Base-by-base conservation (phyloP, 1,284 basidiomycete genomes). In the Melampsora americana region DNA sequence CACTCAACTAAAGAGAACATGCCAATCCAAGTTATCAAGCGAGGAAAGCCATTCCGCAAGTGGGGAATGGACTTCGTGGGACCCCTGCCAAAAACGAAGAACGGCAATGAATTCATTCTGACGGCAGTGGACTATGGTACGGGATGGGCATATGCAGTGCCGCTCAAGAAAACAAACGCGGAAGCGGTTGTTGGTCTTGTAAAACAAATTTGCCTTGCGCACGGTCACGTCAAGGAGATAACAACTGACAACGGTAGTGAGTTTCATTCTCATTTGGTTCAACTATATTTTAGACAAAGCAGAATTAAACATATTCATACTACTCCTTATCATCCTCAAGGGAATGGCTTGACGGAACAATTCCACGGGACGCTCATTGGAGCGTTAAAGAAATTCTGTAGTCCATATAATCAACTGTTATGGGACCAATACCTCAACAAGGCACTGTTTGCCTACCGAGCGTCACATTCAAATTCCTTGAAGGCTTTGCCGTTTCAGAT, bases 11-110 rank as follows among this genome's bases (percentile, higher is more conserved):
- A 39, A 20, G 18, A 66, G 5, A 48, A 66, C 16, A 48, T 66
- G 23, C 61, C 61, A 2, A 30, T 64, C 9, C 61, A 32, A 32
- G 61, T 64, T 20, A 64, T 64, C 20, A 30, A 35, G 26, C 4
- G 26, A 32, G n/a, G 42, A 11, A 42, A 18, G 0, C 61, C 61
- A 7, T 32, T 64, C 28, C 5, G 35, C 26, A 64, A 32, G 18
- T 64, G 61, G 61, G 61, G 30, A 32, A 64, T 64, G 61, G 61
- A 64, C 4, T 64, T 64, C 26, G 26, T 64, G 6, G 61, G 61
- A 32, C 61, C 61, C 1, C 16, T 64, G 11, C 61, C 61, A 5
- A 64, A 64, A 14, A 64, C 61, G 3, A 32, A 32, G 7, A 30
- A 42, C n/a, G 30, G 61, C 2, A 64, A 64, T 23, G 35, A 64